A percentile compares a stretch with the other conserved stretches of the same genome.
Conservation (phyloP, 768 basidiomycete species). For the Boletus vermiculosoides region DNA sequence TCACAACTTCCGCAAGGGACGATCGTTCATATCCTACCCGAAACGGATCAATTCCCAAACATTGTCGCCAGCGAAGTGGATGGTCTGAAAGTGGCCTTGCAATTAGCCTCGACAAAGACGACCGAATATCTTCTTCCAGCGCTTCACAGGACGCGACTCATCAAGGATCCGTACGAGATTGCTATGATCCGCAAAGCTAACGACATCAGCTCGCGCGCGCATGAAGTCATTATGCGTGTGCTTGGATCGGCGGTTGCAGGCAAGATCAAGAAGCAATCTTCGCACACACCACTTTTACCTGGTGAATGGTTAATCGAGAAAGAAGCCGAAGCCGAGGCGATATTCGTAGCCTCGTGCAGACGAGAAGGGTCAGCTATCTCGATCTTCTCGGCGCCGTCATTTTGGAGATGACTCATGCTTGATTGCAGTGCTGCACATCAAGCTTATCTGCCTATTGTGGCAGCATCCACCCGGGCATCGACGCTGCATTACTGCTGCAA, state of each 20-base stretch:
- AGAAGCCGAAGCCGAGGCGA: constrained; percentile 91
- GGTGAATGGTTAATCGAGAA: constrained; percentile 88
- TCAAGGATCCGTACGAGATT: constrained; percentile 76
- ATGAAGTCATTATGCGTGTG: constrained; percentile 90
- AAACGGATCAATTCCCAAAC: constrained; percentile 25
- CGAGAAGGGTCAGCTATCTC: constrained; percentile 68
- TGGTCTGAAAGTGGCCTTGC: constrained; percentile 9
- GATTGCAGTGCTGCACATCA: constrained; percentile 69
- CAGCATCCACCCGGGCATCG: constrained; percentile 80
- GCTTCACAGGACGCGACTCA: constrained; percentile 77
- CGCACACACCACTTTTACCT: constrained; percentile 53
- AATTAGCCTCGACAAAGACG: constrained; percentile 5
- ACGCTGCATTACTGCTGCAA: constrained; percentile 97
- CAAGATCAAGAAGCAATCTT: constrained; percentile 45
- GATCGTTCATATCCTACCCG: constrained; percentile 65
- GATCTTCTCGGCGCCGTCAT: background rate
- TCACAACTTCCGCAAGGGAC: constrained; percentile 49
- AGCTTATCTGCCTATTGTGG: constrained; percentile 92
- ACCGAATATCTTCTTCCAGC: constrained; percentile 64
- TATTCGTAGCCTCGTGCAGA: constrained; percentile 88
- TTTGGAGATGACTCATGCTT: background rate
- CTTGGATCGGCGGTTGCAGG: constrained; percentile 72
- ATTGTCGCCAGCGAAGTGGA: constrained; percentile 1
- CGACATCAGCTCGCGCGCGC: constrained; percentile 83
- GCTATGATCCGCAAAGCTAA: constrained; percentile 75